A percentile compares a stretch with the other conserved stretches of the same genome.
phyloP scores from a whole-genome alignment of 208 protist species.

The Tritrichomonas foetus region DNA sequence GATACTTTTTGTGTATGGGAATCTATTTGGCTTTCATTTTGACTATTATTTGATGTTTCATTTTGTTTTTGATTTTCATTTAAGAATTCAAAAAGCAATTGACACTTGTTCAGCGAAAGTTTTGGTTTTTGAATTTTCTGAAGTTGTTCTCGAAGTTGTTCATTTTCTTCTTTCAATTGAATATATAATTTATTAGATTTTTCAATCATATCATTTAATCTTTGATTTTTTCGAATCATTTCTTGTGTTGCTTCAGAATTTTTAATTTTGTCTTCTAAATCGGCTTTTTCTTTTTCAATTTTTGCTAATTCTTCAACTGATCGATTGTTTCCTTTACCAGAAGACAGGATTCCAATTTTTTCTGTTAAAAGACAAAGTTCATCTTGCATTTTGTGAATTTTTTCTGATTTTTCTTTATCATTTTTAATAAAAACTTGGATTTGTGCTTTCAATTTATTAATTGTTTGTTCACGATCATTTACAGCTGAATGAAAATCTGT shows the following conservation, averaged over 20 bases:
- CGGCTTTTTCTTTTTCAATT: neutral
- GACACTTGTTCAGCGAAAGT: neutral
- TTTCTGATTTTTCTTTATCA: neutral
- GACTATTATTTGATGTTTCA: neutral
- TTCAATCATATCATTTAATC: neutral
- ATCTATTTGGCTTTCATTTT: neutral
- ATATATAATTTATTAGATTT: conserved; percentile 4
- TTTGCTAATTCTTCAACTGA: neutral
- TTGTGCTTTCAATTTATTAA: neutral
- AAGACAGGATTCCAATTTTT: neutral
- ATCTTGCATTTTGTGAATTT: neutral
- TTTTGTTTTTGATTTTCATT: neutral
- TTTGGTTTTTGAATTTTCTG: neutral
- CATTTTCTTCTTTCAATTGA: neutral
- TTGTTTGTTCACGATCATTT: neutral
- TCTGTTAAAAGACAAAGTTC: neutral
- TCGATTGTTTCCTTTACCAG: neutral
- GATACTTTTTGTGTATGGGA: neutral
- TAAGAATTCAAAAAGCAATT: neutral
- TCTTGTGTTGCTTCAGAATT: neutral
- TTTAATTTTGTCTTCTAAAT: neutral
- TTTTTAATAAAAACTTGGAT: neutral
- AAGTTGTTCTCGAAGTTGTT: neutral
- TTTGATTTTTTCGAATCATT: neutral
- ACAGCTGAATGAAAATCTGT: too few relatives aligned